These are phyloP conservation scores for Pseudophaeomoniella oleicola DNA, from an alignment of 2,329 filamentous ascomycete species.

Conservation along the genomic window DNA sequence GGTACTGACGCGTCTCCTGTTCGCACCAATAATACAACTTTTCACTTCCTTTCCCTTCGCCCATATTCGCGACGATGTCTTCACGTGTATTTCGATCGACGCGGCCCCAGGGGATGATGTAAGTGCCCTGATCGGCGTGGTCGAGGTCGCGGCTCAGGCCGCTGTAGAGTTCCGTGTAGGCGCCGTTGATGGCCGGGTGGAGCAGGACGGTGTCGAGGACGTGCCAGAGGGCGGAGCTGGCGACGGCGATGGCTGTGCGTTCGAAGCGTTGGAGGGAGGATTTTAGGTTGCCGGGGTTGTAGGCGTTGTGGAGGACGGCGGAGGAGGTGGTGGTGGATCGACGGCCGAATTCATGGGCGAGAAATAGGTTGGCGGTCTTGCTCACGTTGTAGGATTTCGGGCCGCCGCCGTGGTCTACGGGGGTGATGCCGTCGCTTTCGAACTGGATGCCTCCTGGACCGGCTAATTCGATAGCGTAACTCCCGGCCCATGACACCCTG, in stretches of 20 bases:
- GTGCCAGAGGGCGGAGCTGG: slow-evolving; percentile 8
- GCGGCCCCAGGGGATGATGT: slow-evolving; percentile 11
- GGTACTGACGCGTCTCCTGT: slow-evolving; percentile 13
- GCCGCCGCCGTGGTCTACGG: slow-evolving; percentile 11
- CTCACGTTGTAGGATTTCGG: slow-evolving; percentile 17
- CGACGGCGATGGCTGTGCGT: slow-evolving; percentile 6
- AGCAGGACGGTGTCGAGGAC: slow-evolving; percentile 13
- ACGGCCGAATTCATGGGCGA: slow-evolving; percentile 17
- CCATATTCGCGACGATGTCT: slow-evolving; percentile 2
- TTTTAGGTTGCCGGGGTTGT: slow-evolving; percentile 22
- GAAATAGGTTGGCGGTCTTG: slow-evolving; percentile 22
- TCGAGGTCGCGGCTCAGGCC: slow-evolving; percentile 30
- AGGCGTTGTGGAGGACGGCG: slow-evolving; percentile 5
- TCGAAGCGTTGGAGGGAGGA: slow-evolving; percentile 14
- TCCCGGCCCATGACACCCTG: slow-evolving; percentile 14
- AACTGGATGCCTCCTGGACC: slow-evolving; percentile 11
- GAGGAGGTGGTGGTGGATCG: slow-evolving; percentile 8
- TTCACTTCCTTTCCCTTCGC: slow-evolving; percentile 12
- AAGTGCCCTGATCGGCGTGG: slow-evolving; percentile 16
- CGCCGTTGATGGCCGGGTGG: slow-evolving; percentile 22
- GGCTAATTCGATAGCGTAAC: slow-evolving; percentile 4
- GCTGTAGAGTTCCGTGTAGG: slow-evolving; percentile 34
- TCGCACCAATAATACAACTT: slow-evolving; percentile 28
- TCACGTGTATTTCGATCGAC: background rate
- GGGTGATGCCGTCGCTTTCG: slow-evolving; percentile 12